phyloP scores from a whole-genome alignment of 2,329 filamentous ascomycete genomes.

The Orbilia ellipsospora region DNA sequence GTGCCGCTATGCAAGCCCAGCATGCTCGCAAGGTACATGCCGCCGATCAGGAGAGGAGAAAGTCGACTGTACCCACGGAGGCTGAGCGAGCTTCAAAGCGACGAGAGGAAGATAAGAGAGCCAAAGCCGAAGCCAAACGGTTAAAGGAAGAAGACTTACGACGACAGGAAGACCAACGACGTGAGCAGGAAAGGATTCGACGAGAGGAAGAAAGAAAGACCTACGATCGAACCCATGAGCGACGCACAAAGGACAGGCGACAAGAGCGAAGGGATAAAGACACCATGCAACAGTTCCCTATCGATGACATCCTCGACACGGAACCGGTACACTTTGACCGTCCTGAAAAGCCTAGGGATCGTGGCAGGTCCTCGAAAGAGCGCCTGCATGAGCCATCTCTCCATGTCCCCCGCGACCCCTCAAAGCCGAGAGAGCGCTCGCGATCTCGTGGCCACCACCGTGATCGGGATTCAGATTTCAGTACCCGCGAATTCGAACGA shows the following conservation, averaged over 20 bases:
- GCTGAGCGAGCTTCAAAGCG: slow-evolving; percentile 27
- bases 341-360: slow-evolving; percentile 24
- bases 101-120: slow-evolving; percentile 32
- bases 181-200: slow-evolving; percentile 32
- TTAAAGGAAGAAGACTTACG: slow-evolving; percentile 23
- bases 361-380: slow-evolving; percentile 51
- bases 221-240: slow-evolving; percentile 26
- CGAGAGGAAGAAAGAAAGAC: slow-evolving; percentile 32
- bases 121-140: slow-evolving; percentile 23
- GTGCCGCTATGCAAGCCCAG: slow-evolving; percentile 31
- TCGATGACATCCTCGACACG: slow-evolving; percentile 40
- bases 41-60: slow-evolving; percentile 26
- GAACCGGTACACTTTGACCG: slow-evolving; percentile 35
- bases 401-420: slow-evolving; percentile 34
- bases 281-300: slow-evolving; percentile 31
- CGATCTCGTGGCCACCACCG: slow-evolving; percentile 32
- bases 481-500: slow-evolving; percentile 34
- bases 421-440: slow-evolving; percentile 42
- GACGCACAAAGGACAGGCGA: slow-evolving; percentile 40
- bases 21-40: slow-evolving; percentile 34
- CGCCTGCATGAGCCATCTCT: slow-evolving; percentile 36
- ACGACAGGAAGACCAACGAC: slow-evolving; percentile 21
- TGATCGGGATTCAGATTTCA: slow-evolving; percentile 50
- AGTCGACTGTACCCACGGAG: slow-evolving; percentile 13
- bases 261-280: slow-evolving; percentile 36